Conservation (phyloP, 1,139 yeast genomes). For the Hemisphaericaspora lyxosophila region DNA sequence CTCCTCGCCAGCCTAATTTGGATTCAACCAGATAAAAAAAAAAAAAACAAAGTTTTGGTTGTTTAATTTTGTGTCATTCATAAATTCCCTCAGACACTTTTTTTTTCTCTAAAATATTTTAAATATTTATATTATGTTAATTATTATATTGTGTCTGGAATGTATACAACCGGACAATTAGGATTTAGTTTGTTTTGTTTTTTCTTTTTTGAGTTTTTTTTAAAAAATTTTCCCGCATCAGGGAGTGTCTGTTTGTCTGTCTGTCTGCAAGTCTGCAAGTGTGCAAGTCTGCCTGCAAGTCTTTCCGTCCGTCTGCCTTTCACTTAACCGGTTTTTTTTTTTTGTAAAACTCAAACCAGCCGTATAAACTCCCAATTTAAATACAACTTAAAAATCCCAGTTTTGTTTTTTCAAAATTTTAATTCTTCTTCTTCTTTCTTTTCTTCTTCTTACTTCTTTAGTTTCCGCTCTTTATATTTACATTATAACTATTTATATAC, state of each 20-base stretch:
- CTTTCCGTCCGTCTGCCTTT: not conserved
- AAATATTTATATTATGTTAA: constrained; percentile 1
- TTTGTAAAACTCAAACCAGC: too few species aligned
- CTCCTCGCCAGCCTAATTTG: too few species aligned
- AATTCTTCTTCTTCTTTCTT: constrained; percentile 8
- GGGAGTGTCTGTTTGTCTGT: not conserved
- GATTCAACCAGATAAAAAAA: not conserved
- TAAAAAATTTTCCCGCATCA: not conserved
- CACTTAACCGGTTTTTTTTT: too few species aligned
- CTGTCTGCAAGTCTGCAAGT: too few species aligned
- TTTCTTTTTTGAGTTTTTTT: not conserved
- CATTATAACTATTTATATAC: constrained; percentile 1
- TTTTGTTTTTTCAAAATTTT: constrained; percentile 5
- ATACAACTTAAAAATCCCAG: constrained; percentile 4
- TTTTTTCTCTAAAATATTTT: constrained; percentile 3
- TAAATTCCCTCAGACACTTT: constrained; percentile 8
- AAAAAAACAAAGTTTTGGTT: too few species aligned
- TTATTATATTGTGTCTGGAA: not conserved
- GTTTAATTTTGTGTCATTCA: too few species aligned
- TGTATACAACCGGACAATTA: too few species aligned
- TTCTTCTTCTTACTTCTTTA: constrained; percentile 6
- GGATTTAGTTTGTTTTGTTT: not conserved
- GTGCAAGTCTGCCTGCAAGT: too few species aligned
- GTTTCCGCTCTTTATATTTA: constrained; percentile 2
- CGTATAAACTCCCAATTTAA: constrained; percentile 2